Percentiles rank a stretch among this genome's conserved stretches.
Evolutionary conservation across 305 asterid species (phyloP).

Genomic region (Nicotiana rustica): DNA sequence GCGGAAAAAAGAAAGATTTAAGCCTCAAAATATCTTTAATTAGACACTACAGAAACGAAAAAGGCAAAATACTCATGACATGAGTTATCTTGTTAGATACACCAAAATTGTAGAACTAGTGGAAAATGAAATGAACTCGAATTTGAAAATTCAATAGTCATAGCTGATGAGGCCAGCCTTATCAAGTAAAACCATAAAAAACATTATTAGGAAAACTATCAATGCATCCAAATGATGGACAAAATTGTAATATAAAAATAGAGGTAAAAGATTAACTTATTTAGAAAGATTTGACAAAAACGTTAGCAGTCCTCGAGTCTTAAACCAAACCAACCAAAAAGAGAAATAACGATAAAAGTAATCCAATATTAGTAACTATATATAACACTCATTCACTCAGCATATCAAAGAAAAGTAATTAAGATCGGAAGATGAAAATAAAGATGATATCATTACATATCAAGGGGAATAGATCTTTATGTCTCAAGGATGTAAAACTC

Average conservation of each 20-base stretch:
- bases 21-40: not conserved
- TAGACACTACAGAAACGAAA: not conserved
- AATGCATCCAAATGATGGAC: not conserved
- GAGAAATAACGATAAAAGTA: not conserved
- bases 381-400: not conserved
- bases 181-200: conserved; percentile 22
- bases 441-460: not conserved
- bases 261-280: conserved; percentile 8
- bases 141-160: not conserved
- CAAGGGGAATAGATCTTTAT: not conserved
- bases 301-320: not conserved
- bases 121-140: not conserved
- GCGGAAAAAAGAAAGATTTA: not conserved
- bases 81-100: not conserved
- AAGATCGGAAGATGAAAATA: not conserved
- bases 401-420: conserved; percentile 1
- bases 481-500: not conserved
- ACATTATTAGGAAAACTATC: not conserved
- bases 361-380: not conserved
- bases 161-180: not conserved
- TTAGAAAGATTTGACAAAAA: not conserved
- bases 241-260: not conserved
- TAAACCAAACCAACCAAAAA: not conserved
- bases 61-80: not conserved
- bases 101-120: not conserved